phyloP scores from a whole-genome alignment of 208 protist species.

The Leishmania tropica region DNA sequence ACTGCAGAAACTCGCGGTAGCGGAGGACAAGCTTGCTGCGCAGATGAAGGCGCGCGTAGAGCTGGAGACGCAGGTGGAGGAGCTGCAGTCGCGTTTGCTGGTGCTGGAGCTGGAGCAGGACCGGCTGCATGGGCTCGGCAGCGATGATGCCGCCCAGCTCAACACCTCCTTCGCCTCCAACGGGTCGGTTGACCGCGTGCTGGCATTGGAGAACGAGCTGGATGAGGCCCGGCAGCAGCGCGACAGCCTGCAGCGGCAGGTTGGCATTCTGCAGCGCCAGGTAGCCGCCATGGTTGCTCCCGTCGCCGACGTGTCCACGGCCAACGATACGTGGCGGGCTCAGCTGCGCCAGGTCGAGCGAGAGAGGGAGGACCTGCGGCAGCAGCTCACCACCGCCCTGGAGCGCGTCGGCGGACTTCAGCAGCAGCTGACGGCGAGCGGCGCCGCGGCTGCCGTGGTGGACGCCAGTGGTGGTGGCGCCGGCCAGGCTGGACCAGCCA shows the following conservation, averaged over 20 bases:
- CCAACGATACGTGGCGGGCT: conserved; percentile 43
- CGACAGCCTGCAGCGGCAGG: conserved; percentile 58
- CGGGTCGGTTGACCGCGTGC: conserved; percentile 62
- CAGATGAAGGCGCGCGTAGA: conserved; percentile 45
- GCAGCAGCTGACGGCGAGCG: conserved; percentile 19
- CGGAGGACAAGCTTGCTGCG: conserved; percentile 56
- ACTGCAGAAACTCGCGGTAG: conserved; percentile 49
- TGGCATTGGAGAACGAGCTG: conserved; percentile 71
- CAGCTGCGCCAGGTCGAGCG: conserved; percentile 66
- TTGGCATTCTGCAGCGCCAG: conserved; percentile 60
- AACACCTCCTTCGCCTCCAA: conserved; percentile 64
- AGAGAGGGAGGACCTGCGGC: conserved; percentile 57
- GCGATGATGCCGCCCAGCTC: conserved; percentile 25
- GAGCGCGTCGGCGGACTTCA: conserved; percentile 30
- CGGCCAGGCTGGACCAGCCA: not conserved
- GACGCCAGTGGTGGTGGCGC: not conserved
- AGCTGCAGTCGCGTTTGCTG: conserved; percentile 50
- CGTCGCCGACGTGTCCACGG: conserved; percentile 29
- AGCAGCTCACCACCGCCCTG: conserved; percentile 45
- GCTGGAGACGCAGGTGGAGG: conserved; percentile 64
- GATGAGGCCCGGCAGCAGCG: conserved; percentile 62
- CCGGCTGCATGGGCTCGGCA: conserved; percentile 31
- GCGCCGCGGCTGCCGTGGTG: not conserved
- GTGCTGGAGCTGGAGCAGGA: conserved; percentile 35
- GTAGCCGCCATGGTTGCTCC: conserved; percentile 42